These are phyloP conservation scores for Diutina rugosa DNA, from an alignment of 1,139 yeast species.

Conservation along the genomic window DNA sequence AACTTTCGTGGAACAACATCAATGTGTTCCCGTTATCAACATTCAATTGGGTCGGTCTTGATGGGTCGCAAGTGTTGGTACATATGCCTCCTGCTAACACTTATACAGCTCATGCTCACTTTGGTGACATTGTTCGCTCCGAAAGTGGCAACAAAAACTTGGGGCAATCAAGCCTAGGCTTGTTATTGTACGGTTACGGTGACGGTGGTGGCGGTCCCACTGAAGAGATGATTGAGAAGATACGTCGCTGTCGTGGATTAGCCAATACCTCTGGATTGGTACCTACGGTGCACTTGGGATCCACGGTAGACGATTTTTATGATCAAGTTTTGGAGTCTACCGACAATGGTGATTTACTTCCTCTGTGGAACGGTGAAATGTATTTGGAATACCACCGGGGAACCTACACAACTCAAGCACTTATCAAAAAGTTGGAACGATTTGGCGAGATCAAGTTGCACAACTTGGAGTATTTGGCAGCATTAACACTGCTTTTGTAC, in stretches of 20 bases:
- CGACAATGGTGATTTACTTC: constrained; percentile 52
- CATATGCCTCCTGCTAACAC: constrained; percentile 98
- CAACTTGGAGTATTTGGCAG: constrained; percentile 75
- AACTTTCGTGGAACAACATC: constrained; percentile 90
- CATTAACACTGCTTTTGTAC: constrained; percentile 50
- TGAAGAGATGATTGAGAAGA: constrained; percentile 82
- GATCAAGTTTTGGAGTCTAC: constrained; percentile 52
- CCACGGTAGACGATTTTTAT: constrained; percentile 68
- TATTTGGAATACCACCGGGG: constrained; percentile 95
- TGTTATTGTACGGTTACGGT: constrained; percentile 82
- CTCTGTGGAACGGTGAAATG: constrained; percentile 87
- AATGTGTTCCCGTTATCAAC: constrained; percentile 81
- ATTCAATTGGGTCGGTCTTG: constrained; percentile 91
- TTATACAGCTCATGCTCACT: constrained; percentile 84
- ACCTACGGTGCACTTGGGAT: constrained; percentile 72
- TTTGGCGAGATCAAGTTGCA: constrained; percentile 66
- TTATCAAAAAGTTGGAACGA: constrained; percentile 71
- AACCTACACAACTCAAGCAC: constrained; percentile 88
- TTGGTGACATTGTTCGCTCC: constrained; percentile 82
- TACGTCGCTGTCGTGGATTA: constrained; percentile 82
- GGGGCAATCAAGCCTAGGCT: constrained; percentile 67
- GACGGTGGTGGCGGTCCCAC: constrained; percentile 99
- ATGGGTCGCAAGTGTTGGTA: constrained; percentile 83
- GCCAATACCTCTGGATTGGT: constrained; percentile 69
- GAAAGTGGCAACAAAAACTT: constrained; percentile 71